These are phyloP conservation scores for Pleomassaria siparia DNA, from an alignment of 2,329 filamentous ascomycete species.

Conservation along the genomic window DNA sequence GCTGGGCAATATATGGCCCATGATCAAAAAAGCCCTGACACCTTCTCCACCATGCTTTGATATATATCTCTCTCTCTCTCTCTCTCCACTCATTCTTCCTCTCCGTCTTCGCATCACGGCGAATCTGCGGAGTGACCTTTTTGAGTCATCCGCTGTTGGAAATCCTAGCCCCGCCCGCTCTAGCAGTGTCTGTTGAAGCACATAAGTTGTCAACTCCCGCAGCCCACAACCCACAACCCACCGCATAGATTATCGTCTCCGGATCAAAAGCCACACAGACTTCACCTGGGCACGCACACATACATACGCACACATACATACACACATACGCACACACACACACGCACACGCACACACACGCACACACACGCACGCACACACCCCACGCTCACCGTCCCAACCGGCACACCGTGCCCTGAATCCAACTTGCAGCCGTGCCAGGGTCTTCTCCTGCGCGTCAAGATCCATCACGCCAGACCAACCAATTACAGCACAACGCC, in stretches of 20 bases:
- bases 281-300: too few species aligned
- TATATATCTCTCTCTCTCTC: slow-evolving; percentile 8
- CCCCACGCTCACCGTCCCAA: slow-evolving; percentile 27
- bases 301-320: too few species aligned
- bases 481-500: slow-evolving; percentile 29
- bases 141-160: slow-evolving; percentile 28
- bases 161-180: slow-evolving; percentile 30
- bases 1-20: too few species aligned
- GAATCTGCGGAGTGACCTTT: slow-evolving; percentile 11
- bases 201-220: slow-evolving; percentile 21
- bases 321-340: too few species aligned
- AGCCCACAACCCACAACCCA: not conserved
- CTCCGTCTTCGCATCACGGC: not conserved
- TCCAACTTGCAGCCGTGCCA: slow-evolving; percentile 17
- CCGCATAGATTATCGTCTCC: too few species aligned
- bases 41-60: too few species aligned
- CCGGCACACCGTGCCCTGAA: slow-evolving; percentile 26
- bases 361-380: too few species aligned
- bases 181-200: slow-evolving; percentile 16
- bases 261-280: too few species aligned
- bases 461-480: slow-evolving; percentile 15
- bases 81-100: slow-evolving; percentile 9
- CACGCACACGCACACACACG: not conserved
- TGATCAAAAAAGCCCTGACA: too few species aligned
- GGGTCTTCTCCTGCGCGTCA: slow-evolving; percentile 20